These are phyloP conservation scores for Xerocomus potaroensis DNA, from an alignment of 768 basidiomycete genomes.

Conservation along the genomic window DNA sequence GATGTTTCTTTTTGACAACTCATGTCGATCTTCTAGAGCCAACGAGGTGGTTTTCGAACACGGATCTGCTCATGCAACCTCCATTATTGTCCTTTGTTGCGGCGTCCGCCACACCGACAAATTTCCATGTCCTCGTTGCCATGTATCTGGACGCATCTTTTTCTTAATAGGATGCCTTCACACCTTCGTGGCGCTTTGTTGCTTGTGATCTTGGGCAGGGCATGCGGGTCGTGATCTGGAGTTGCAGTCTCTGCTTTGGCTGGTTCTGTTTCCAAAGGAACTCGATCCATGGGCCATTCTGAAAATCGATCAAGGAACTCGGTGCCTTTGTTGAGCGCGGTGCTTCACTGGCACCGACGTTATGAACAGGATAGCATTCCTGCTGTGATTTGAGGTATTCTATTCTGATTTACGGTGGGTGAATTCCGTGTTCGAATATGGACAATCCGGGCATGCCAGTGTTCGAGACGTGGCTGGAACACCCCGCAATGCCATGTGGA, in stretches of 20 bases:
- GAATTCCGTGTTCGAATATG: constrained; percentile 17
- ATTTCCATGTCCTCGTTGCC: constrained; percentile 18
- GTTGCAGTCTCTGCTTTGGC: constrained; percentile 12
- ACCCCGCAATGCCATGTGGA: constrained; percentile 20
- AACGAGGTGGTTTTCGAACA: constrained; percentile 5
- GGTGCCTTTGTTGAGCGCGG: constrained; percentile 23
- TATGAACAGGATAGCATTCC: constrained; percentile 23
- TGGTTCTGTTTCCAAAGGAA: constrained; percentile 25
- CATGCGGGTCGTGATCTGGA: constrained; percentile 25
- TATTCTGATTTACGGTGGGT: constrained; percentile 21
- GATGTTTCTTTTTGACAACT: no score
- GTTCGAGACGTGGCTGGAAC: neutral
- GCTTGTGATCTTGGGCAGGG: constrained; percentile 14
- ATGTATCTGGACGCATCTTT: constrained; percentile 20
- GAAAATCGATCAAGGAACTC: constrained; percentile 28
- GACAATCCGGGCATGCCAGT: constrained; percentile 3
- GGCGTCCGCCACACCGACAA: constrained; percentile 21
- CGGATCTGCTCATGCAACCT: constrained; percentile 19
- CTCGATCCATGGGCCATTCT: constrained; percentile 8
- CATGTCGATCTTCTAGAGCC: constrained; percentile 3
- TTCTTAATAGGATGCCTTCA: constrained; percentile 21
- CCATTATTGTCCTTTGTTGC: constrained; percentile 14
- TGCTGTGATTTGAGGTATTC: constrained; percentile 25
- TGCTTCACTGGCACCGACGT: constrained; percentile 10
- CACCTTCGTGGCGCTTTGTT: constrained; percentile 14